A percentile compares a stretch with the other conserved stretches of the same genome.
phyloP scores from a whole-genome alignment of 2,329 filamentous ascomycete species.

The Pochonia chlamydosporia region DNA sequence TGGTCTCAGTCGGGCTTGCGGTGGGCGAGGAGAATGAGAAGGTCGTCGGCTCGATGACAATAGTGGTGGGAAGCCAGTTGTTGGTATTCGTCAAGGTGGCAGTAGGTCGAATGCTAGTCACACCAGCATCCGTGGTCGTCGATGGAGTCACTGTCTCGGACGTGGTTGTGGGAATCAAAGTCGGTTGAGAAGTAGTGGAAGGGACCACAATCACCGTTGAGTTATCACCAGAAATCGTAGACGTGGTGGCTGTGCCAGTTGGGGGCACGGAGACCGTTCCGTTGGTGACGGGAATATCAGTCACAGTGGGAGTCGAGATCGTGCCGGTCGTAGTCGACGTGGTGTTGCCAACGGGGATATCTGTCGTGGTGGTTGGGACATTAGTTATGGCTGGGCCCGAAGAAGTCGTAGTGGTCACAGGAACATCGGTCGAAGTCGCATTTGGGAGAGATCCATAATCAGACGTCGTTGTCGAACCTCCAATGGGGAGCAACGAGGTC shows the following conservation, averaged over 20 bases:
- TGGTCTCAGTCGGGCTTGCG: conserved; percentile 32
- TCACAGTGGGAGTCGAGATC: conserved; percentile 1
- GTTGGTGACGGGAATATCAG: conserved; percentile 7
- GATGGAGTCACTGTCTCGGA: conserved; percentile 10
- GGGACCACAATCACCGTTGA: neutral
- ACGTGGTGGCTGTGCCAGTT: conserved; percentile 2
- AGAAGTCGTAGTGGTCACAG: conserved; percentile 8
- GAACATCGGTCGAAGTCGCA: conserved; percentile 10
- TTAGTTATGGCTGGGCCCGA: conserved; percentile 7
- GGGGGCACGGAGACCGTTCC: neutral
- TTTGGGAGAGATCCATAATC: conserved; percentile 1
- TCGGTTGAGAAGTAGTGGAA: neutral
- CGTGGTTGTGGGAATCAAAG: conserved; percentile 13
- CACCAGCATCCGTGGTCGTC: conserved; percentile 10
- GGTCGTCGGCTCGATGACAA: conserved; percentile 47
- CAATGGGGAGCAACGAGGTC: neutral
- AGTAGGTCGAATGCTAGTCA: conserved; percentile 36
- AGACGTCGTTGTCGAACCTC: neutral
- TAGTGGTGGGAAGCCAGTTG: conserved; percentile 53
- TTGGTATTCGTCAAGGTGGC: conserved; percentile 37
- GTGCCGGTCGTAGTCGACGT: conserved; percentile 4
- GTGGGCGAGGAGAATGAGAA: conserved; percentile 26
- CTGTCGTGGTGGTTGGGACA: neutral
- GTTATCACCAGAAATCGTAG: conserved; percentile 7
- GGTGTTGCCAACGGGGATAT: conserved; percentile 8